Conservation (phyloP, 2,329 filamentous ascomycete species). For the Fusarium tuaranense region DNA sequence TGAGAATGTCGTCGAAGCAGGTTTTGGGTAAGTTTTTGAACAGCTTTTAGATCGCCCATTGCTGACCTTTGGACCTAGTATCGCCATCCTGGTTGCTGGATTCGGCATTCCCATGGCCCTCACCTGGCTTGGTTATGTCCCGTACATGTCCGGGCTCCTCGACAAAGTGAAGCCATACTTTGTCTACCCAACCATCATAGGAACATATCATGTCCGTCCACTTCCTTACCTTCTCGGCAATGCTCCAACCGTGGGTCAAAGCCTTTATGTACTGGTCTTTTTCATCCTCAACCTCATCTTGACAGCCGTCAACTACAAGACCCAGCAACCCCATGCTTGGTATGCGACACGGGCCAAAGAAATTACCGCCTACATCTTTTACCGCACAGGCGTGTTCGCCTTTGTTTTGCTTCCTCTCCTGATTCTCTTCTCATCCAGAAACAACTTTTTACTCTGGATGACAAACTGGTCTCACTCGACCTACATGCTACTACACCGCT, state of each 20-base stretch:
- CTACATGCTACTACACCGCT: slow-evolving; percentile 60
- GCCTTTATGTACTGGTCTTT: slow-evolving; percentile 54
- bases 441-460: slow-evolving; percentile 59
- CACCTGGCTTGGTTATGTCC: not conserved
- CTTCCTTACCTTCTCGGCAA: slow-evolving; percentile 29
- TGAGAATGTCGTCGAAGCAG: not conserved
- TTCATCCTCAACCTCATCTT: slow-evolving; percentile 52
- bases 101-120: not conserved
- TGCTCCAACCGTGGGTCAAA: slow-evolving; percentile 54
- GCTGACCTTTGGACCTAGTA: not conserved
- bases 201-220: slow-evolving; percentile 28
- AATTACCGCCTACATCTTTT: not conserved
- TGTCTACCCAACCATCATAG: slow-evolving; percentile 34
- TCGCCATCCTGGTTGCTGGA: not conserved
- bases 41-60: not conserved
- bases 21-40: not conserved
- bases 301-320: slow-evolving; percentile 37
- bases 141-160: not conserved
- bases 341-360: not conserved
- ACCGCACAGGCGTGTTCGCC: slow-evolving; percentile 47
- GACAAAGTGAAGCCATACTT: slow-evolving; percentile 32
- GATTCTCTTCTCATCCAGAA: slow-evolving; percentile 57
- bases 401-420: slow-evolving; percentile 54
- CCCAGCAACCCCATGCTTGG: slow-evolving; percentile 47
- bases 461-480: slow-evolving; percentile 62